Evolutionary conservation across 164 flowering plant genomes (phyloP).

Genomic region (Litsea cubeba): DNA sequence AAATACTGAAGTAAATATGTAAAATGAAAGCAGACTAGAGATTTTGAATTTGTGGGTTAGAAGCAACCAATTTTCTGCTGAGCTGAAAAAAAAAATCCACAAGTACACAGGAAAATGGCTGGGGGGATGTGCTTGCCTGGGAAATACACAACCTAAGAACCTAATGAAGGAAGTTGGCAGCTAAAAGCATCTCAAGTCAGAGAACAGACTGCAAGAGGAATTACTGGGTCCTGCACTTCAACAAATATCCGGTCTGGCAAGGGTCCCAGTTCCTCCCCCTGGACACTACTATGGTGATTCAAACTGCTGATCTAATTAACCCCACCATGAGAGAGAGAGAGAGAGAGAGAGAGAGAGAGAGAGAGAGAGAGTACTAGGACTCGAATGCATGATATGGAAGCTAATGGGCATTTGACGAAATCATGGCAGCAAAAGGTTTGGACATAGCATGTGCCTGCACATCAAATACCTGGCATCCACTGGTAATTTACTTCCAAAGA

Average conservation of each 20-base stretch:
- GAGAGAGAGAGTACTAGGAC: too few species aligned
- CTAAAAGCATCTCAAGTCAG: not conserved
- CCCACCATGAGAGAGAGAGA: not conserved
- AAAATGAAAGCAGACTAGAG: too few species aligned
- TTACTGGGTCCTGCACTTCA: not conserved
- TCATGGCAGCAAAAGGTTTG: not conserved
- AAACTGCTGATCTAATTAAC: not conserved
- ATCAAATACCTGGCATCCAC: conserved; percentile 63
- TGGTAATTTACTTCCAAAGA: conserved; percentile 62
- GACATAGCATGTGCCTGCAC: not conserved
- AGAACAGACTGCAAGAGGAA: not conserved
- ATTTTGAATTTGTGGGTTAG: too few species aligned
- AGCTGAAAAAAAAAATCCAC: not conserved
- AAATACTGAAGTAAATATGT: too few species aligned
- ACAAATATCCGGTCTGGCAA: too few species aligned
- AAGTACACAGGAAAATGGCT: not conserved
- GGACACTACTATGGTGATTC: too few species aligned
- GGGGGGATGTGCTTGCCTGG: not conserved
- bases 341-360: conserved; percentile 1
- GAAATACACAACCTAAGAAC: too few species aligned
- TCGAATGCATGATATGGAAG: too few species aligned
- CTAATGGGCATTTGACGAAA: too few species aligned
- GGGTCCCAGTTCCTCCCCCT: too few species aligned
- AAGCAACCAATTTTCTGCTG: too few species aligned
- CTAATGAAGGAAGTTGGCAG: not conserved